Percentiles rank a stretch among this genome's conserved stretches.
Conservation (phyloP, 805 yeast genomes). For the Candida incommunis region DNA sequence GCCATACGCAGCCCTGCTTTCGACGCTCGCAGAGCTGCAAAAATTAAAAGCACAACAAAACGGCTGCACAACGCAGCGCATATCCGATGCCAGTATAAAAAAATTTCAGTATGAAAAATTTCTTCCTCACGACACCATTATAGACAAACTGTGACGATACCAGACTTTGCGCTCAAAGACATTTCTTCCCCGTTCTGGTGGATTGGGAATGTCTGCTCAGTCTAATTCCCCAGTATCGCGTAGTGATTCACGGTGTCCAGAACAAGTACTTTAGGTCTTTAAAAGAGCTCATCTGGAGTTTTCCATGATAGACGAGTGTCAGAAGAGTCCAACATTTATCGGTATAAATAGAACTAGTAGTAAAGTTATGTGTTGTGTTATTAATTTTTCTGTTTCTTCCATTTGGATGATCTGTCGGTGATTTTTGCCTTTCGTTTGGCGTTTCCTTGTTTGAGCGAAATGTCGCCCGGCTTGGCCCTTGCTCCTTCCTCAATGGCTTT, state of each 20-base stretch:
- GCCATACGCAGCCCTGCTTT: no score
- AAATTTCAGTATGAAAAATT: neutral
- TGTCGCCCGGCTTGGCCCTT: slow-evolving; percentile 59
- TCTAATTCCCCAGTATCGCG: slow-evolving; percentile 8
- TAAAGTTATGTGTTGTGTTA: no score
- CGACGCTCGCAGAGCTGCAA: no score
- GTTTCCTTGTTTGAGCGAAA: slow-evolving; percentile 31
- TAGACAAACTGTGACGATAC: slow-evolving; percentile 18
- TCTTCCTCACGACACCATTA: slow-evolving; percentile 5
- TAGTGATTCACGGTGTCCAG: slow-evolving; percentile 20
- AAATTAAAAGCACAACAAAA: no score
- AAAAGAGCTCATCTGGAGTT: slow-evolving; percentile 18
- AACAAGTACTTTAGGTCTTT: slow-evolving; percentile 12
- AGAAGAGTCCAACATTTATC: slow-evolving; percentile 18
- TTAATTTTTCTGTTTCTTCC: neutral
- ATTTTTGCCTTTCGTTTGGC: slow-evolving; percentile 12
- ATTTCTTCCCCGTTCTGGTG: slow-evolving; percentile 11
- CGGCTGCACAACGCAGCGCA: no score
- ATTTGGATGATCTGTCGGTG: neutral
- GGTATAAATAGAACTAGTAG: neutral
- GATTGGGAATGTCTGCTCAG: no score
- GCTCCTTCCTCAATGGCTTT: slow-evolving; percentile 52
- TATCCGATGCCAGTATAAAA: no score
- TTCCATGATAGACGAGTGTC: slow-evolving; percentile 18
- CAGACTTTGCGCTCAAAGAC: neutral